Conservation (phyloP, 2,329 filamentous ascomycete genomes). For the Stachybotrys chartarum region DNA sequence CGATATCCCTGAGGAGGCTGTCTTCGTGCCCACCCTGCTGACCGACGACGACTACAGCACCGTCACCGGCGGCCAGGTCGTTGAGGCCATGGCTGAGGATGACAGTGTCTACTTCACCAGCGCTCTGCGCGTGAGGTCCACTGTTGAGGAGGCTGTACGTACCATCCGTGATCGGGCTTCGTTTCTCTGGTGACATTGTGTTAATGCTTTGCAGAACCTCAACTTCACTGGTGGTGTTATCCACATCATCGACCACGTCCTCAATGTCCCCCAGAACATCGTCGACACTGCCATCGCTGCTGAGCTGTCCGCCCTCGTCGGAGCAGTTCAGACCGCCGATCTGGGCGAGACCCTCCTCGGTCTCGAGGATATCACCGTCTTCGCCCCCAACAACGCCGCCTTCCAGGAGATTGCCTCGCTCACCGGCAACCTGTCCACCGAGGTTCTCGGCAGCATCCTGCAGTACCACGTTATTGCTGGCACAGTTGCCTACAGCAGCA, state of each 20-base stretch:
- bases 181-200: background rate
- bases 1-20: conserved; percentile 17
- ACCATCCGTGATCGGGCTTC: too few species aligned
- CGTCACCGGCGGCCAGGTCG: conserved; percentile 33
- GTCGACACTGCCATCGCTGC: conserved; percentile 18
- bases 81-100: conserved; percentile 34
- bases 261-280: conserved; percentile 26
- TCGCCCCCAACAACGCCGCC: conserved; percentile 52
- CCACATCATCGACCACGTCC: conserved; percentile 41
- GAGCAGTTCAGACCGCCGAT: conserved; percentile 15
- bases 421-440: conserved; percentile 32
- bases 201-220: conserved; percentile 22
- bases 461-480: conserved; percentile 55
- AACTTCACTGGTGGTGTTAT: conserved; percentile 37
- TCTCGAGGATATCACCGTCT: conserved; percentile 44
- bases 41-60: conserved; percentile 32
- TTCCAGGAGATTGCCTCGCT: conserved; percentile 48
- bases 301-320: conserved; percentile 13
- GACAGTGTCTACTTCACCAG: conserved; percentile 39
- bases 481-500: conserved; percentile 30
- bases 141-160: conserved; percentile 23
- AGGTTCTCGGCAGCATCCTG: conserved; percentile 42
- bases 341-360: conserved; percentile 12
- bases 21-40: conserved; percentile 35
- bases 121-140: conserved; percentile 27